phyloP scores from a whole-genome alignment of 192 early-diverging fungal genomes.

The Cetraspora pellucida region DNA sequence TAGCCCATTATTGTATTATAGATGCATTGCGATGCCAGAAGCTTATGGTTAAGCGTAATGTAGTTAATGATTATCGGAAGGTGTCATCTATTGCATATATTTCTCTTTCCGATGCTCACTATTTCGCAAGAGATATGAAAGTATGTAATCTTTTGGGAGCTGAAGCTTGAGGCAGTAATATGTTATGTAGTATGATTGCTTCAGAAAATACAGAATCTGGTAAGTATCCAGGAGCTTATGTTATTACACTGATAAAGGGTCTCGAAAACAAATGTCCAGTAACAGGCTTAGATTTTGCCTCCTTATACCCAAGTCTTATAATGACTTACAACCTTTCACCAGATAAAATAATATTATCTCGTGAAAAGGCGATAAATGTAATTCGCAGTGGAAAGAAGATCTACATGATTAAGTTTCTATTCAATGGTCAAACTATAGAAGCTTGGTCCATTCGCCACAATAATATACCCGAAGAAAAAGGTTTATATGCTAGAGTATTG shows the following conservation, averaged over 20 bases:
- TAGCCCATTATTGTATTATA: slow-evolving; percentile 11
- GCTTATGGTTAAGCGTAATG: slow-evolving; percentile 14
- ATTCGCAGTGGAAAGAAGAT: neutral
- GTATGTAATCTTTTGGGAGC: slow-evolving; percentile 13
- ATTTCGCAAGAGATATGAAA: neutral
- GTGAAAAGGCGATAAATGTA: neutral
- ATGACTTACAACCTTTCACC: slow-evolving; percentile 26
- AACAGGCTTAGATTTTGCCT: slow-evolving; percentile 6
- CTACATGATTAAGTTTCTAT: slow-evolving; percentile 6
- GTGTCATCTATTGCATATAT: neutral
- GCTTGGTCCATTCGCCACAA: neutral
- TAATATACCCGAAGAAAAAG: neutral
- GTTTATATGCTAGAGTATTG: slow-evolving; percentile 12
- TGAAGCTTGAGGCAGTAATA: neutral
- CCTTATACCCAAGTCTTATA: slow-evolving; percentile 19
- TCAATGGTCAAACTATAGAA: neutral
- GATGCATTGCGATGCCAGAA: neutral
- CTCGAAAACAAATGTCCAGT: slow-evolving; percentile 15
- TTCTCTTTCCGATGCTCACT: neutral
- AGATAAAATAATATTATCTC: slow-evolving; percentile 13
- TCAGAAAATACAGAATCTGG: neutral
- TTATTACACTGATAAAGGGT: neutral
- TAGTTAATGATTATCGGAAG: slow-evolving; percentile 6
- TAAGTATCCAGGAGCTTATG: slow-evolving; percentile 18
- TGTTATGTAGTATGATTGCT: neutral